These are phyloP conservation scores for Xanthoconium purpureum DNA, from an alignment of 768 basidiomycete genomes.

Conservation along the genomic window DNA sequence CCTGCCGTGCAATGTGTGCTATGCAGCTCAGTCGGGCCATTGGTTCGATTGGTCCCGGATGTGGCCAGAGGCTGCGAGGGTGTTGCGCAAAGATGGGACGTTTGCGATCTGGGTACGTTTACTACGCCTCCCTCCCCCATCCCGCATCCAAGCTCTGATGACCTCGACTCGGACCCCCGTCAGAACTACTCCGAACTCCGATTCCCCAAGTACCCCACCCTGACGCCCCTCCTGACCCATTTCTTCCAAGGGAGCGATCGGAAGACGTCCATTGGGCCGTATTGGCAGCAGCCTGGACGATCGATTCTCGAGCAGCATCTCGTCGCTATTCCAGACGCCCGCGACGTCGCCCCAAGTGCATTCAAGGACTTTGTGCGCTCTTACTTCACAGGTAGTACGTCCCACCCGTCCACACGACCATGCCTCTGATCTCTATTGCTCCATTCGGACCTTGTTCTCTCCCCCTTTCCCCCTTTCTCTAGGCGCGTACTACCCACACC, in stretches of 20 bases:
- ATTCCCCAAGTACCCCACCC: constrained; percentile 55
- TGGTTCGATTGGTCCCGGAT: constrained; percentile 77
- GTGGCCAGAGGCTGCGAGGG: constrained; percentile 65
- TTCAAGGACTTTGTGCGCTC: constrained; percentile 47
- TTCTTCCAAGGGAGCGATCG: constrained; percentile 63
- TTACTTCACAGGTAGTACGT: constrained; percentile 53
- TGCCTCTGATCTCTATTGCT: too few relatives aligned
- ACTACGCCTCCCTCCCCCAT: background rate
- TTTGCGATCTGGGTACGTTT: constrained; percentile 68
- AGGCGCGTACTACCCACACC: constrained; percentile 42
- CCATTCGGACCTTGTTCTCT: background rate
- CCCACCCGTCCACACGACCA: too few relatives aligned
- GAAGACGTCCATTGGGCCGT: constrained; percentile 55
- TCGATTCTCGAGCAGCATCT: constrained; percentile 71
- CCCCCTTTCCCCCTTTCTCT: background rate
- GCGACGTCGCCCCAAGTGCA: constrained; percentile 26
- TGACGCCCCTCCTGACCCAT: constrained; percentile 55
- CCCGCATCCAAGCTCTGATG: background rate
- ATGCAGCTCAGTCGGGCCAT: constrained; percentile 73
- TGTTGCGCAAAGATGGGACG: constrained; percentile 59
- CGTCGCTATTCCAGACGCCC: constrained; percentile 61
- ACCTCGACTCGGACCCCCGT: background rate
- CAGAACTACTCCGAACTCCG: constrained; percentile 71
- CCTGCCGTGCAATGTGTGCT: too few relatives aligned
- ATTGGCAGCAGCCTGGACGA: constrained; percentile 82